phyloP scores from a whole-genome alignment of 345 rosid genomes.

The Heritiera littoralis region DNA sequence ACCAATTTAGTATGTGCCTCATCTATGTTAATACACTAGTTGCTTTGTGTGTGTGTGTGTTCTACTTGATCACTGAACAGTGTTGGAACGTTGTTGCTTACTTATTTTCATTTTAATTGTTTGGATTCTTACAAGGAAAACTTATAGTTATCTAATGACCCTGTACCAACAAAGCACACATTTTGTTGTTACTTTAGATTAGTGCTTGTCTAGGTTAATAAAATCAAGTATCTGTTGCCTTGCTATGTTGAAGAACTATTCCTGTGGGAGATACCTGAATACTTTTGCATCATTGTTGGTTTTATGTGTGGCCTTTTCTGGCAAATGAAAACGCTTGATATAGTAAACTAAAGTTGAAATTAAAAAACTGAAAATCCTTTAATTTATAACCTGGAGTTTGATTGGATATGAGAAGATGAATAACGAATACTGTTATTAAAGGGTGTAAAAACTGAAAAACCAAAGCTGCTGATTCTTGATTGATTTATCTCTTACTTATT shows the following conservation, averaged over 20 bases:
- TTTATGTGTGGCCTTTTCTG: neutral
- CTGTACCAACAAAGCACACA: neutral
- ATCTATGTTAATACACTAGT: neutral
- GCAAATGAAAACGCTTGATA: neutral
- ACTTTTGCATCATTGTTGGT: neutral
- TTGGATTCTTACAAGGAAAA: neutral
- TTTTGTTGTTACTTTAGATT: neutral
- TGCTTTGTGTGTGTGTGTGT: neutral
- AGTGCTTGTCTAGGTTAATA: neutral
- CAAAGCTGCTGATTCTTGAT: neutral
- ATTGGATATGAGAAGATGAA: neutral
- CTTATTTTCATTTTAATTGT: slow-evolving; percentile 1
- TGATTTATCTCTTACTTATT: neutral
- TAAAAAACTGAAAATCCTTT: neutral
- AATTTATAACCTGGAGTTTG: neutral
- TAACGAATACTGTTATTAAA: neutral
- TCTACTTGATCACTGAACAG: neutral
- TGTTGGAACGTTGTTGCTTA: neutral
- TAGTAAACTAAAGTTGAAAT: neutral
- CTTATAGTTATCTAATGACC: neutral
- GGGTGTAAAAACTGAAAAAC: neutral
- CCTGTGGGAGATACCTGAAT: neutral
- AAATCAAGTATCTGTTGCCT: neutral
- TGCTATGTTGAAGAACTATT: neutral
- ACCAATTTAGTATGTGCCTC: neutral